phyloP scores from a whole-genome alignment of 169 alveolate species.

The Plasmodium reichenowi region DNA sequence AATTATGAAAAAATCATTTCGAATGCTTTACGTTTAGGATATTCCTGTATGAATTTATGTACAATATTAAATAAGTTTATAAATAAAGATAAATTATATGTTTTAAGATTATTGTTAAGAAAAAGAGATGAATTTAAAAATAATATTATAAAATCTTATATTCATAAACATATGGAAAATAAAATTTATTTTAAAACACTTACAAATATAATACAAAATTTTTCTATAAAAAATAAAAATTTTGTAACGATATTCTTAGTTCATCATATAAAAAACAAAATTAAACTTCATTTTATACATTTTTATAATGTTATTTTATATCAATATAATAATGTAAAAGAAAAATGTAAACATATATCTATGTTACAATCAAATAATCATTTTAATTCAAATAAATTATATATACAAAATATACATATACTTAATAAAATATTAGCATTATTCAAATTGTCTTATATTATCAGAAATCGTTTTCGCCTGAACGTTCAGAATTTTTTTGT shows the following conservation, averaged over 20 bases:
- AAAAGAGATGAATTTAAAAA: constrained; percentile 39
- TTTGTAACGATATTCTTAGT: constrained; percentile 24
- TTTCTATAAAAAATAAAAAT: constrained; percentile 31
- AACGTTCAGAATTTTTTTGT: too few relatives aligned
- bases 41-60: constrained; percentile 45
- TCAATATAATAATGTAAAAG: too few relatives aligned
- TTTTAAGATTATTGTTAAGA: constrained; percentile 36
- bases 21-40: constrained; percentile 60
- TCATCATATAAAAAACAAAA: constrained; percentile 32
- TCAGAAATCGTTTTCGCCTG: too few relatives aligned
- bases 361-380: too few relatives aligned
- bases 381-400: too few relatives aligned
- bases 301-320: constrained; percentile 27
- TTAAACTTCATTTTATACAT: constrained; percentile 4
- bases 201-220: constrained; percentile 7
- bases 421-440: too few relatives aligned
- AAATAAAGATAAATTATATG: constrained; percentile 18
- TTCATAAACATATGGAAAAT: constrained; percentile 8
- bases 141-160: constrained; percentile 26
- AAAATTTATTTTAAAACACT: constrained; percentile 42
- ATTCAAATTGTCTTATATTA: too few relatives aligned
- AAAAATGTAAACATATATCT: too few relatives aligned
- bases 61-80: constrained; percentile 25
- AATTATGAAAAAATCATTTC: constrained; percentile 69
- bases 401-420: too few relatives aligned